phyloP scores from a whole-genome alignment of 306 rosid genomes.

The Pyrus communis region DNA sequence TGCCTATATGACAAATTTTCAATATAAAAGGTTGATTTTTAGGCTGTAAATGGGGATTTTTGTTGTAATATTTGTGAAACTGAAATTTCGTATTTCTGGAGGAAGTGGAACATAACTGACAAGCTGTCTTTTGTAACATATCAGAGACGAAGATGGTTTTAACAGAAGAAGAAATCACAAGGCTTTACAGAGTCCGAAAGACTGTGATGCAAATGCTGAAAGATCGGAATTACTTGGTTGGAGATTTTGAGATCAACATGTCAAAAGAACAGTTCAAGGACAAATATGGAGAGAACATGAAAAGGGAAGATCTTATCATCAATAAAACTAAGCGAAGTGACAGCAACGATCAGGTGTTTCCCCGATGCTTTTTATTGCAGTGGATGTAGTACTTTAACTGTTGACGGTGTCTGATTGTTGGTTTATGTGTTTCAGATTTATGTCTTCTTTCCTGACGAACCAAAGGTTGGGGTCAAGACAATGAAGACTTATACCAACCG shows the following conservation, averaged over 20 bases:
- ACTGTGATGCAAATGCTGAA: conserved; percentile 68
- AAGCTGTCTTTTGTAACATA: background rate
- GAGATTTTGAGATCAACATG: conserved; percentile 52
- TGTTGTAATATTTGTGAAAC: too few relatives aligned
- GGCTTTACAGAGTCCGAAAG: conserved; percentile 39
- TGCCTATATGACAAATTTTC: too few relatives aligned
- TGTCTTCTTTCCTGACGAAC: conserved; percentile 64
- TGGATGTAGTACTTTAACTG: background rate
- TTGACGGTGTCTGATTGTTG: background rate
- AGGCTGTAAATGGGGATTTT: too few relatives aligned
- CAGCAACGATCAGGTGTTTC: background rate
- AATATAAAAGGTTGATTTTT: too few relatives aligned
- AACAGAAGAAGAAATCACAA: conserved; percentile 39
- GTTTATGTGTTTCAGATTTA: conserved; percentile 42
- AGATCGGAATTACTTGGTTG: conserved; percentile 49
- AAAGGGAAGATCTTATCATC: conserved; percentile 61
- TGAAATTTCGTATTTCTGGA: too few relatives aligned
- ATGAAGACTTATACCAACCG: conserved; percentile 50
- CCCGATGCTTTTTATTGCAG: background rate
- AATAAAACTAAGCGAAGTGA: conserved; percentile 19
- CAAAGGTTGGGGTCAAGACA: conserved; percentile 50
- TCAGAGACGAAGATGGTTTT: conserved; percentile 35
- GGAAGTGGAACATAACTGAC: background rate
- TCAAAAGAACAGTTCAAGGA: conserved; percentile 34
- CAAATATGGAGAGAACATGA: conserved; percentile 42